phyloP scores from a whole-genome alignment of 495 filamentous ascomycete species.

The Xanthoparmelia taractica region DNA sequence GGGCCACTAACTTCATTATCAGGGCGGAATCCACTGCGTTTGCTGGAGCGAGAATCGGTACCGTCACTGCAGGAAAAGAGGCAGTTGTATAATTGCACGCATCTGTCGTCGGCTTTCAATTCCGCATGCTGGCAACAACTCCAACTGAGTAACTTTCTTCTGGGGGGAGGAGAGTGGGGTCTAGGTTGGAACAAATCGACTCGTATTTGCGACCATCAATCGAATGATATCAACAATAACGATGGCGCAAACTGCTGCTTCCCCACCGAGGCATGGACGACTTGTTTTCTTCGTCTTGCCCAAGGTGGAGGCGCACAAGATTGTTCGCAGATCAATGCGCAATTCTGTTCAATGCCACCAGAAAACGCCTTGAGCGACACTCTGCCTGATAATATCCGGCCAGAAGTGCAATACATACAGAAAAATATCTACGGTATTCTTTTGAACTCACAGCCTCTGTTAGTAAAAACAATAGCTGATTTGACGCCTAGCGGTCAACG shows the following conservation, averaged over 20 bases:
- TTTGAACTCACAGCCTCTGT: too few species aligned
- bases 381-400: not conserved
- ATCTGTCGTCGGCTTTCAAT: slow-evolving; percentile 16
- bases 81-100: slow-evolving; percentile 21
- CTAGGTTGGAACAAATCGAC: slow-evolving; percentile 16
- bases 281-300: slow-evolving; percentile 20
- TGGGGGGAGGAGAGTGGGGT: slow-evolving; percentile 8
- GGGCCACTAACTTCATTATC: not conserved
- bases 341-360: slow-evolving; percentile 13
- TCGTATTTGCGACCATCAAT: not conserved
- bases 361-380: not conserved
- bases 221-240: slow-evolving; percentile 1
- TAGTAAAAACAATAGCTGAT: not conserved
- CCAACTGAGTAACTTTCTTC: slow-evolving; percentile 16
- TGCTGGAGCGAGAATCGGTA: not conserved
- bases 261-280: slow-evolving; percentile 16
- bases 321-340: slow-evolving; percentile 17
- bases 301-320: slow-evolving; percentile 10
- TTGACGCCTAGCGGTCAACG: slow-evolving; percentile 18
- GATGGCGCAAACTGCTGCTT: slow-evolving; percentile 19
- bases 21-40: not conserved
- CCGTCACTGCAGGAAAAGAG: slow-evolving; percentile 7
- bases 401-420: slow-evolving; percentile 18
- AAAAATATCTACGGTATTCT: slow-evolving; percentile 23
- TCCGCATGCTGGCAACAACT: slow-evolving; percentile 16